Evolutionary conservation across 176 grass and related monocot species (phyloP).

Genomic region (Zoysia pacifica): DNA sequence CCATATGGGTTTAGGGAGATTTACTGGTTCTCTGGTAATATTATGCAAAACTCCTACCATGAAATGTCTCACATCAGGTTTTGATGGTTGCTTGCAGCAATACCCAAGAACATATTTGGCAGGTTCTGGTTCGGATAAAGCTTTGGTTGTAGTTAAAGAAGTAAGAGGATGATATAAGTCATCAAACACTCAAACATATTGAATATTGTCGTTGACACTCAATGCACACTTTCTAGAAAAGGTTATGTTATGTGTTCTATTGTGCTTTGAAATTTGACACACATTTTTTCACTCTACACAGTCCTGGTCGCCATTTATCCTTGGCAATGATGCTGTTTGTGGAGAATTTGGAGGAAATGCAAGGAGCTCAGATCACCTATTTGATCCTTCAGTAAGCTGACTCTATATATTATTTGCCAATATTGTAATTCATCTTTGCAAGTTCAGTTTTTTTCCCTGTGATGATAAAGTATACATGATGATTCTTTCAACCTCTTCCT

Average conservation of each 20-base stretch:
- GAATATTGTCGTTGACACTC: too few species aligned
- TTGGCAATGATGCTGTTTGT: slow-evolving; percentile 41
- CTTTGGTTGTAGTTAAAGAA: slow-evolving; percentile 62
- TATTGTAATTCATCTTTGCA: slow-evolving; percentile 6
- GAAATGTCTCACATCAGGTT: slow-evolving; percentile 16
- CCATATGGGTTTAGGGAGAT: slow-evolving; percentile 6
- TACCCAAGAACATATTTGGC: slow-evolving; percentile 70
- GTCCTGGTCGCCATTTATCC: slow-evolving; percentile 86
- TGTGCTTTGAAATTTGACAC: slow-evolving; percentile 19
- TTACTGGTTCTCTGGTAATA: slow-evolving; percentile 2
- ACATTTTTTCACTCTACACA: slow-evolving; percentile 41
- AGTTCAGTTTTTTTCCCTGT: neutral
- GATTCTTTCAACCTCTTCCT: neutral
- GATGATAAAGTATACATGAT: neutral
- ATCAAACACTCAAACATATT: slow-evolving; percentile 3
- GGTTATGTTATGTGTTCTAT: neutral
- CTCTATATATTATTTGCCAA: slow-evolving; percentile 26
- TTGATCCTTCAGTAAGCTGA: slow-evolving; percentile 78
- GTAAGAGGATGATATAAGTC: slow-evolving; percentile 42
- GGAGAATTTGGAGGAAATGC: slow-evolving; percentile 31
- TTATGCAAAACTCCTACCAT: neutral
- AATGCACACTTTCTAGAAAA: too few species aligned
- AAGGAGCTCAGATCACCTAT: slow-evolving; percentile 40
- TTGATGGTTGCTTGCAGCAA: slow-evolving; percentile 47
- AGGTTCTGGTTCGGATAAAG: slow-evolving; percentile 30